A percentile compares a stretch with the other conserved stretches of the same genome.
Evolutionary conservation across 73 alveolate genomes (phyloP).

Genomic region (Paramecium pentaurelia): DNA sequence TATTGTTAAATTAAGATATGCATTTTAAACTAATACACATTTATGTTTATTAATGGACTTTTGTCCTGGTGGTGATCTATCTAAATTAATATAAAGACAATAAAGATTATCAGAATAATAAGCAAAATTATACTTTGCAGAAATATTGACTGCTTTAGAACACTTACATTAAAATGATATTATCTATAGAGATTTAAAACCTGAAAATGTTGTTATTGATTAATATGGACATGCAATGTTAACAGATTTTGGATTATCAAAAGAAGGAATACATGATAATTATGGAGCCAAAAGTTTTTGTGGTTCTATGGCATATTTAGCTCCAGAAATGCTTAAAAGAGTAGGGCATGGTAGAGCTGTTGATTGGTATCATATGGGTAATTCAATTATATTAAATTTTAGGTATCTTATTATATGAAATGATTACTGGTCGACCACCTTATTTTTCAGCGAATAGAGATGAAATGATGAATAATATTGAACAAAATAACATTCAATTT

Average conservation of each 20-base stretch:
- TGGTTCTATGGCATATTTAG: constrained; percentile 94
- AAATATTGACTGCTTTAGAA: constrained; percentile 77
- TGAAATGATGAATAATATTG: constrained; percentile 77
- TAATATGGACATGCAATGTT: constrained; percentile 92
- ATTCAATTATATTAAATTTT: background rate
- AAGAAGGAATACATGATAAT: constrained; percentile 81
- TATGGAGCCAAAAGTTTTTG: constrained; percentile 88
- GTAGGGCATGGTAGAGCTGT: constrained; percentile 97
- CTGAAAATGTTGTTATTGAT: constrained; percentile 89
- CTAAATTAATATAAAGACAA: constrained; percentile 83
- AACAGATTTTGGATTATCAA: constrained; percentile 94
- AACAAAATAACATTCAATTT: constrained; percentile 51
- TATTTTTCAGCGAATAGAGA: constrained; percentile 88
- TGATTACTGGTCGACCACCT: constrained; percentile 90
- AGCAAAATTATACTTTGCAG: constrained; percentile 76
- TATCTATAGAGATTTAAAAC: constrained; percentile 83
- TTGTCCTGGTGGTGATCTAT: constrained; percentile 97
- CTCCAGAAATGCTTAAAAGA: constrained; percentile 95
- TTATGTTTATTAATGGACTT: constrained; percentile 90
- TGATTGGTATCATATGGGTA: constrained; percentile 91
- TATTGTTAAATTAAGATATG: constrained; percentile 88
- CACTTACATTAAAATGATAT: constrained; percentile 79
- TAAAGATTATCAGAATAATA: constrained; percentile 77
- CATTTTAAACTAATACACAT: constrained; percentile 94
- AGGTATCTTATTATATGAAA: constrained; percentile 91